Conservation (phyloP, 148 eudicot species). For the Limonium bicolor region DNA sequence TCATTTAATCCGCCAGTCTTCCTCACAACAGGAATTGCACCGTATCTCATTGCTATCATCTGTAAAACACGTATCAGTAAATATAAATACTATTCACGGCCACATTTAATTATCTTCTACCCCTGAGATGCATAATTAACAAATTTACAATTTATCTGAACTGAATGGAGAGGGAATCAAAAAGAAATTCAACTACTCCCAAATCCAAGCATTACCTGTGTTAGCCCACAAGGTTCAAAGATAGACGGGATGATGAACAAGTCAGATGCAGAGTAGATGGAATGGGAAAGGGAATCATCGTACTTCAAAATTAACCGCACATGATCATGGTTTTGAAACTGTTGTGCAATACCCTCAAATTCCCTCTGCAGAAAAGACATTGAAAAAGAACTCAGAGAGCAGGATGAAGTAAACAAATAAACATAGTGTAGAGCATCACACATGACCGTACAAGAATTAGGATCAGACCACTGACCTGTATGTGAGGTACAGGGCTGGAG, state of each 20-base stretch:
- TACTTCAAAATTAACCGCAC: slow-evolving; percentile 68
- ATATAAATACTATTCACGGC: not conserved
- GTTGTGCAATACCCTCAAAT: slow-evolving; percentile 73
- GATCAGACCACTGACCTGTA: slow-evolving; percentile 40
- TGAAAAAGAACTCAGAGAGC: not conserved
- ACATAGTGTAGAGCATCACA: not conserved
- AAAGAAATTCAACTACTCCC: not conserved
- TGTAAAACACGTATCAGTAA: slow-evolving; percentile 14
- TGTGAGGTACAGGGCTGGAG: slow-evolving; percentile 83
- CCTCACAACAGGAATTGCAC: slow-evolving; percentile 69
- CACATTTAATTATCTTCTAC: not conserved
- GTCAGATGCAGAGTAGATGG: slow-evolving; percentile 87
- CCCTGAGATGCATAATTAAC: no score
- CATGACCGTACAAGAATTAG: not conserved
- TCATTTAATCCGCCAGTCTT: slow-evolving; percentile 97
- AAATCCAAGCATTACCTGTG: slow-evolving; percentile 48
- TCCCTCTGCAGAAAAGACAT: slow-evolving; percentile 40
- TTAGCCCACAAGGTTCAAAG: slow-evolving; percentile 97
- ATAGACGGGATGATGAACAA: slow-evolving; percentile 86
- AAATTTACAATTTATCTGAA: no score
- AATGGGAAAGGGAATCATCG: slow-evolving; percentile 77
- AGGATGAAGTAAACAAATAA: not conserved
- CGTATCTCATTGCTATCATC: slow-evolving; percentile 99
- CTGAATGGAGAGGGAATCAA: not conserved
- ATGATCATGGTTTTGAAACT: slow-evolving; percentile 50